Base-by-base conservation (phyloP, 2,329 filamentous ascomycete genomes). In the Colletotrichum destructivum region DNA sequence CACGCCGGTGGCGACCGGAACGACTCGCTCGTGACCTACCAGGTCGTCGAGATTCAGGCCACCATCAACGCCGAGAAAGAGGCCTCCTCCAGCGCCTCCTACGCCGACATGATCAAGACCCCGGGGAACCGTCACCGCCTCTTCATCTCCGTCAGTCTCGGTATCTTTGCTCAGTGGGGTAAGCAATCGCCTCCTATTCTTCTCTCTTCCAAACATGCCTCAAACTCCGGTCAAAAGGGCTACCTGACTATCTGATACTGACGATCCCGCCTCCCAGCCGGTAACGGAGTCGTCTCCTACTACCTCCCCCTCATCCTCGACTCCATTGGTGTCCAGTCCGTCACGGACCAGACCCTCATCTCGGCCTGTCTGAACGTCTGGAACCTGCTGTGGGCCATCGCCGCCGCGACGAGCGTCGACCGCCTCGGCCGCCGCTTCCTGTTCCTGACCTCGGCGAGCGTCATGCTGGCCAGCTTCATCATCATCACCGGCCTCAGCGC, bases 1-100 rank as follows among this genome's bases (percentile, higher is more conserved):
- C 84, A 85, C 51, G 80, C 83, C 0, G 84, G 84, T 21, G 83
- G 83, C 1, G 81, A 86, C 55, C 70, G 75, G 0, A 70, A 78
- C 16, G 80, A 84, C 15, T 81, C 82, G 1, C 79, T 86, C 2
- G 84, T 86, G 0, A 71, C 71, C 52, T 76, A 75, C 59, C 74
- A 78, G 56, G 60, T 77, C 9, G 68, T 66, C 6, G 77, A 78
- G 72, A 78, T 79, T 44, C 60, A 75, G 40, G 55, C 68, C 11
- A 71, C 75, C 18, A 70, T 79, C 56, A 47, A 55, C 8, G 59
- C 74, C 2, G 77, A 78, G 60, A 72, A 62, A 42, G 69, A 75
- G 31, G 63, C 63, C 0, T 54, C 68, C 31, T 35, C 66, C 16
- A 57, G 49, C 21, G 69, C 65, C 3, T 73, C 71, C 5, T 73